Evolutionary conservation across 441 rosid genomes (phyloP).

Genomic region (Erodium moschatum): DNA sequence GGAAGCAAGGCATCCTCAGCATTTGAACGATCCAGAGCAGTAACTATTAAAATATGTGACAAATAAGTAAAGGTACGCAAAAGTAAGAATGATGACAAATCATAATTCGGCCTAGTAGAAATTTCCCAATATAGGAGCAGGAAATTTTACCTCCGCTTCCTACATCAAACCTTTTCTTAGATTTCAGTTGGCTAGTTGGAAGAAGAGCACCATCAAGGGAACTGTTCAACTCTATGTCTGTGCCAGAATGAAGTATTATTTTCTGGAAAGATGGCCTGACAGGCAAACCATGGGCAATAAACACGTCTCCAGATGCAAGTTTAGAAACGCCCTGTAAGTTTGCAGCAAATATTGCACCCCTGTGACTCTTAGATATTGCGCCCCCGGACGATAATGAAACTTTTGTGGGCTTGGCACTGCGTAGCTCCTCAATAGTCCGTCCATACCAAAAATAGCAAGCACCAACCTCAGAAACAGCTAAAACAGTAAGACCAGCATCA

Average conservation of each 20-base stretch:
- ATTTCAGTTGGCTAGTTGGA: constrained; percentile 44
- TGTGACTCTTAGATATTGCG: constrained; percentile 30
- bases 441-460: constrained; percentile 83
- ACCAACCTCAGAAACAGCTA: constrained; percentile 83
- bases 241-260: constrained; percentile 54
- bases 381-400: constrained; percentile 44
- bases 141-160: constrained; percentile 43
- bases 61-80: constrained; percentile 15
- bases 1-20: constrained; percentile 80
- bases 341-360: constrained; percentile 64
- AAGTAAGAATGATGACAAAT: constrained; percentile 10
- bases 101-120: background rate
- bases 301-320: constrained; percentile 43
- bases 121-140: background rate
- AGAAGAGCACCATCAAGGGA: constrained; percentile 70
- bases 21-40: constrained; percentile 77
- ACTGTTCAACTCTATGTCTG: constrained; percentile 44
- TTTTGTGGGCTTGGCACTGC: constrained; percentile 55
- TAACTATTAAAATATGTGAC: constrained; percentile 40
- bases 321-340: constrained; percentile 56
- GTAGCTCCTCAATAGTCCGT: constrained; percentile 48
- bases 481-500: constrained; percentile 41
- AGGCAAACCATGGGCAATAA: constrained; percentile 61
- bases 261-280: constrained; percentile 83
- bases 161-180: constrained; percentile 39